These are phyloP conservation scores for Malus domestica DNA, from an alignment of 306 rosid species.

Conservation along the genomic window DNA sequence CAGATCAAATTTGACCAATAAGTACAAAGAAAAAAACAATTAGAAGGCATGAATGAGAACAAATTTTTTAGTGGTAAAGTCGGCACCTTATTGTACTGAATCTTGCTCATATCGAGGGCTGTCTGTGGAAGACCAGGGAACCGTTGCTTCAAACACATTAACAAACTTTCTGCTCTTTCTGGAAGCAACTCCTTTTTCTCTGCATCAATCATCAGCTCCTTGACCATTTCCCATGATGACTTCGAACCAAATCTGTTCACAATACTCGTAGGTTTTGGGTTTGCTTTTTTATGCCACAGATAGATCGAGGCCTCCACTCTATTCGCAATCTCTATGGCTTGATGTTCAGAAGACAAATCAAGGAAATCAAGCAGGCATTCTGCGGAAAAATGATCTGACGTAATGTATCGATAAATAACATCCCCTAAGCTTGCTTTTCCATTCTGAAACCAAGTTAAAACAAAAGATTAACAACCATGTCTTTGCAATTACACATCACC, in stretches of 20 bases:
- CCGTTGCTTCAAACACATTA: constrained; percentile 75
- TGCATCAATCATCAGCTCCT: constrained; percentile 79
- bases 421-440: constrained; percentile 81
- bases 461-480: constrained; percentile 1
- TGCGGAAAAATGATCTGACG: constrained; percentile 77
- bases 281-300: constrained; percentile 59
- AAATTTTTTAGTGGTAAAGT: neutral
- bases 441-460: constrained; percentile 52
- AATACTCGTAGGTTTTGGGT: constrained; percentile 38
- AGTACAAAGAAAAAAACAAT: neutral
- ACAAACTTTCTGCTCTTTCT: constrained; percentile 82
- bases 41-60: neutral
- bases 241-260: constrained; percentile 49
- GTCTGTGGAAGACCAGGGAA: constrained; percentile 96
- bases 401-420: constrained; percentile 74
- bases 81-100: constrained; percentile 83
- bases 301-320: constrained; percentile 75
- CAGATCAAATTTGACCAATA: neutral
- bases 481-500: neutral
- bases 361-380: constrained; percentile 85
- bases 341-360: constrained; percentile 88
- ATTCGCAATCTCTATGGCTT: constrained; percentile 83
- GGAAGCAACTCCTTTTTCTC: constrained; percentile 86
- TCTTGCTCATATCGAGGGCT: constrained; percentile 80
- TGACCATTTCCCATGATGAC: constrained; percentile 97